Evolutionary conservation across 345 rosid genomes (phyloP).

Genomic region (Eucalyptus virginea): DNA sequence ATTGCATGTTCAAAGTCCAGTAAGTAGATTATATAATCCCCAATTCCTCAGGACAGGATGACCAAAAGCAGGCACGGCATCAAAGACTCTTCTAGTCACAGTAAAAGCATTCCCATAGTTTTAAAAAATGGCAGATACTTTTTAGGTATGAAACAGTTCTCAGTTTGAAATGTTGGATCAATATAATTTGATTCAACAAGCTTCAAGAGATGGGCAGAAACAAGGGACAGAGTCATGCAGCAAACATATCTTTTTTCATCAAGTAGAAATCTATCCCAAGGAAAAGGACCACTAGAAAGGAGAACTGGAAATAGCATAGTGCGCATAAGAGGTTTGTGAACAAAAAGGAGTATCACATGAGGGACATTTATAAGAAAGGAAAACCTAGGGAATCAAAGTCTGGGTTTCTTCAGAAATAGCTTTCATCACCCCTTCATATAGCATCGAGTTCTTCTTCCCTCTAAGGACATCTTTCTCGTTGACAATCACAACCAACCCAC

Average conservation of each 20-base stretch:
- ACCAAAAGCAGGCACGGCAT: not conserved
- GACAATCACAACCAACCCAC: no score
- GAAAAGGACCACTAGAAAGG: not conserved
- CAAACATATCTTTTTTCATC: not conserved
- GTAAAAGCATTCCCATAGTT: not conserved
- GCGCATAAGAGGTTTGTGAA: no score
- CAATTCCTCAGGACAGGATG: not conserved
- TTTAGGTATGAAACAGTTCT: not conserved
- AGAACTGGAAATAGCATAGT: not conserved
- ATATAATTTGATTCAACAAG: not conserved
- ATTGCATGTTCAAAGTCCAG: not conserved
- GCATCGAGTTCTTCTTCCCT: conserved; percentile 6
- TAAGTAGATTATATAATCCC: not conserved
- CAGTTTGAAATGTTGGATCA: not conserved
- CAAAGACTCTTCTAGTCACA: not conserved
- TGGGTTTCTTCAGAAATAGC: conserved; percentile 90
- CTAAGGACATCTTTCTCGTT: no score
- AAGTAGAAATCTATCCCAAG: not conserved
- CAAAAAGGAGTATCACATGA: not conserved
- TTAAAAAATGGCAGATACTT: not conserved
- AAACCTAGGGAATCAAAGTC: conserved; percentile 85
- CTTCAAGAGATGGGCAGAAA: not conserved
- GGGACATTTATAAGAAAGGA: not conserved
- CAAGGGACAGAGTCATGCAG: not conserved
- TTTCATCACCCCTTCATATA: conserved; percentile 63